These are phyloP conservation scores for Handroanthus guayacan DNA, from an alignment of 257 asterid genomes.

Conservation along the genomic window DNA sequence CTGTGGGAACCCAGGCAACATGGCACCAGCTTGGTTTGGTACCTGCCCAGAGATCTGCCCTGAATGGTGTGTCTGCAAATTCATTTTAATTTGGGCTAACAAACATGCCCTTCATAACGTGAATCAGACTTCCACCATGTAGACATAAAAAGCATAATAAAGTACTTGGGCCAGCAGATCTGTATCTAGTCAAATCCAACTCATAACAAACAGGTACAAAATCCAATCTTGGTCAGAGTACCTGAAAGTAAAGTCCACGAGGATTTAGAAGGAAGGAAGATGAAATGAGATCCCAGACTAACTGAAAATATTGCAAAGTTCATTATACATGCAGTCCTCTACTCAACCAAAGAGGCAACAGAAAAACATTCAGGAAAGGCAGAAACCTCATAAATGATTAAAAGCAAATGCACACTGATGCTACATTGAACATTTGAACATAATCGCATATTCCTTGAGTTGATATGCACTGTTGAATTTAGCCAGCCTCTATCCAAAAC, in stretches of 20 bases:
- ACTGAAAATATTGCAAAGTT: conserved; percentile 7
- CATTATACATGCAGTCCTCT: conserved; percentile 16
- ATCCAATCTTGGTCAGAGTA: conserved; percentile 33
- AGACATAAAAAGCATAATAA: conserved; percentile 23
- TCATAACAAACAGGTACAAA: background rate
- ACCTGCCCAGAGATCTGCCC: conserved; percentile 79
- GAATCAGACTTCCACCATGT: conserved; percentile 36
- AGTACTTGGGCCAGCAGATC: conserved; percentile 35
- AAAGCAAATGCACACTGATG: background rate
- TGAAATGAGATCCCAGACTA: conserved; percentile 22
- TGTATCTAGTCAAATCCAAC: conserved; percentile 30
- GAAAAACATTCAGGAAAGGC: conserved; percentile 9
- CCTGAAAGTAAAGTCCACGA: conserved; percentile 41
- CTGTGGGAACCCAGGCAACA: conserved; percentile 63
- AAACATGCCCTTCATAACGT: conserved; percentile 34
- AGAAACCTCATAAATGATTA: background rate
- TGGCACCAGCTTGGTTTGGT: conserved; percentile 63
- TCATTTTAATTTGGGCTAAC: conserved; percentile 51
- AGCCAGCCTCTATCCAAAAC: conserved; percentile 14
- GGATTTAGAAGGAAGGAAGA: conserved; percentile 23
- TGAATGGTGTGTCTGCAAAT: conserved; percentile 63
- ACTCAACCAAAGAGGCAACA: conserved; percentile 27
- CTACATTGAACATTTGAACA: conserved; percentile 20
- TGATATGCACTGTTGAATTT: conserved; percentile 2
- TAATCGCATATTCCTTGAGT: conserved; percentile 13